Base-by-base conservation (phyloP, 1,284 basidiomycete species). In the Mycosarcoma maydis region DNA sequence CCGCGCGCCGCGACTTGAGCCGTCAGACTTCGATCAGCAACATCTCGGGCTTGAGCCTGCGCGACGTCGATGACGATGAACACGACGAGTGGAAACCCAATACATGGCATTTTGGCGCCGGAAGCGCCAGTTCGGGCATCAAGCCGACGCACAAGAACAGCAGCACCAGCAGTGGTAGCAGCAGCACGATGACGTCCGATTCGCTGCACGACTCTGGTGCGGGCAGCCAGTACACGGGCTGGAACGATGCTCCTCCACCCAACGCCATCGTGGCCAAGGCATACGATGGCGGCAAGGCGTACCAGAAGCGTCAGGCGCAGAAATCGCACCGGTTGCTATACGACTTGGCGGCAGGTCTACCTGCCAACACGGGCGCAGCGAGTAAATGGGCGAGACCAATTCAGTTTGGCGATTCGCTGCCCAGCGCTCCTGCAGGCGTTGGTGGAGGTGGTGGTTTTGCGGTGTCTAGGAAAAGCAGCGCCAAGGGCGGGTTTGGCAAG, bases 331-430 rank as follows among this genome's bases (percentile, higher is more conserved):
- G 60, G 6, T 40, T 78, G 19, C 32, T 80, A 9, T 60, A 76
- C 36, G 75, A 81, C n/a, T 39, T 81, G 11, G 72, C 73, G 2
- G 76, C 71, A 3, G 77, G 78, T 3, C 45, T 78, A 26, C 68
- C 72, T 0, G 56, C 78, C 8, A 81, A 81, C 41, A 27, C 76
- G 0, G 79, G 79, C 13, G 70, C 76, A 0, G 79, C 79, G 6
- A 62, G 68, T 39, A 75, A 80, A 41, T 81, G 79, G 79, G 72
- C 75, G 6, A 57, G 78, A 6, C 79, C 79, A 1, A 81, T 81
- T 27, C 60, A 73, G 30, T 70, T 66, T 55, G 68, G 64, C 16
- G 79, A 77, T 39, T 58, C 79, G 23, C 79, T 76, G 16, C 42
- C 69, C 1, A 33, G n/a, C 16, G 32, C 13, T 34, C 11, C n/a